Evolutionary conservation across 2,329 filamentous ascomycete genomes (phyloP).

Genomic region (Penicillium sclerotiorum): DNA sequence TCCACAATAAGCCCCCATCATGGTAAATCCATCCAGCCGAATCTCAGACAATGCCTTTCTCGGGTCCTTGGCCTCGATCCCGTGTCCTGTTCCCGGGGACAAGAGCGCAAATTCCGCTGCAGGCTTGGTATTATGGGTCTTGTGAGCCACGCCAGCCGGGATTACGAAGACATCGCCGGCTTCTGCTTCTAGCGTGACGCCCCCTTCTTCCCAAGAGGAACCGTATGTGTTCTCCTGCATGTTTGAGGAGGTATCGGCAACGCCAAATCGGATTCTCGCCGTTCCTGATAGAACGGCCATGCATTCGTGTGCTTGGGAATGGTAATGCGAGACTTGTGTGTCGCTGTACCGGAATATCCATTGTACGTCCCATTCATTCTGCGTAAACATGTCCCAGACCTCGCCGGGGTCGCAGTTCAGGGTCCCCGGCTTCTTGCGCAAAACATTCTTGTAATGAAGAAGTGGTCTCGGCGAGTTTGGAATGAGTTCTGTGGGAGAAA

Average conservation of each 20-base stretch:
- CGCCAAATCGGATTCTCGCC: slow-evolving; percentile 59
- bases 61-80: slow-evolving; percentile 36
- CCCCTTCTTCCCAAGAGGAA: slow-evolving; percentile 47
- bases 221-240: slow-evolving; percentile 15
- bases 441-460: slow-evolving; percentile 55
- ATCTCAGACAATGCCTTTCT: slow-evolving; percentile 40
- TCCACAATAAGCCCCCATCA: slow-evolving; percentile 60
- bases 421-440: slow-evolving; percentile 19
- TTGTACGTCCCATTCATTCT: slow-evolving; percentile 56
- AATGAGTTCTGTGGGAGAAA: slow-evolving; percentile 50
- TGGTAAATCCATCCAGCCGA: slow-evolving; percentile 52
- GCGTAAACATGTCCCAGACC: slow-evolving; percentile 49
- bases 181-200: slow-evolving; percentile 51
- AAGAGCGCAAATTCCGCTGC: slow-evolving; percentile 43
- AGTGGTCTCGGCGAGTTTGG: slow-evolving; percentile 58
- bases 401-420: slow-evolving; percentile 23
- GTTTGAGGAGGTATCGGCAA: slow-evolving; percentile 46
- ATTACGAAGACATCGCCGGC: slow-evolving; percentile 63
- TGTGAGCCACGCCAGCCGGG: slow-evolving; percentile 60
- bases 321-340: slow-evolving; percentile 61
- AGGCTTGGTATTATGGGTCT: slow-evolving; percentile 52
- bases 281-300: slow-evolving; percentile 59
- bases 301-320: slow-evolving; percentile 59
- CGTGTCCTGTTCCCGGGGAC: slow-evolving; percentile 48
- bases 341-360: slow-evolving; percentile 62